phyloP scores from a whole-genome alignment of 2,329 filamentous ascomycete species.

The Colletotrichum phormii region DNA sequence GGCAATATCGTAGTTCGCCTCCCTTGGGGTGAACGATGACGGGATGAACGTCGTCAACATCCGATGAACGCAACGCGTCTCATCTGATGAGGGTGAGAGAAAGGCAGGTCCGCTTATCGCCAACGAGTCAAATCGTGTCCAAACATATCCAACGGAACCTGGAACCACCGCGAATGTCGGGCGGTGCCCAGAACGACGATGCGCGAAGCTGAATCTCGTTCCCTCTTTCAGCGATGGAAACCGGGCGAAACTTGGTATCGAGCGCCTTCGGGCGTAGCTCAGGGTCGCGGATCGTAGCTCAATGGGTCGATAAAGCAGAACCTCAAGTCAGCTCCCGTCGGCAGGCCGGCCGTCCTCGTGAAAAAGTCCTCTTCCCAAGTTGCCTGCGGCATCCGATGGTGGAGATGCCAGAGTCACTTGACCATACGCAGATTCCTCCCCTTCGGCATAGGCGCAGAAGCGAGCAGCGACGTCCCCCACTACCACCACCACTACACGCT shows the following conservation, averaged over 20 bases:
- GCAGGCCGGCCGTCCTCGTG: neutral
- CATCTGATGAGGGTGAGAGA: neutral
- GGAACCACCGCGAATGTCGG: conserved; percentile 22
- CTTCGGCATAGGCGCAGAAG: conserved; percentile 21
- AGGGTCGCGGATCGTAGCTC: neutral
- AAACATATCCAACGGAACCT: conserved; percentile 19
- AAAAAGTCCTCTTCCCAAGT: neutral
- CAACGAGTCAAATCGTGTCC: neutral
- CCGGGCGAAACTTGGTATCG: neutral
- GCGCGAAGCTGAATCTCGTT: neutral
- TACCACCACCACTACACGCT: neutral
- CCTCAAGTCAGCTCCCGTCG: neutral
- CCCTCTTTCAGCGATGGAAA: neutral
- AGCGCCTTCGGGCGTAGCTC: conserved; percentile 12
- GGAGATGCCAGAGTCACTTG: conserved; percentile 27
- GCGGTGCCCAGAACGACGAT: neutral
- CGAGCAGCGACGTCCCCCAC: conserved; percentile 5
- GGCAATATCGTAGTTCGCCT: conserved; percentile 16
- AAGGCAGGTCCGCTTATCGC: neutral
- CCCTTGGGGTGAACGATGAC: neutral
- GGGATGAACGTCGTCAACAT: neutral
- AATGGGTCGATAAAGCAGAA: conserved; percentile 2
- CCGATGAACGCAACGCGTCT: neutral
- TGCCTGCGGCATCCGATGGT: neutral
- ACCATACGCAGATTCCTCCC: conserved; percentile 14